Evolutionary conservation across 768 basidiomycete genomes (phyloP).

Genomic region (Lactarius trivialis): DNA sequence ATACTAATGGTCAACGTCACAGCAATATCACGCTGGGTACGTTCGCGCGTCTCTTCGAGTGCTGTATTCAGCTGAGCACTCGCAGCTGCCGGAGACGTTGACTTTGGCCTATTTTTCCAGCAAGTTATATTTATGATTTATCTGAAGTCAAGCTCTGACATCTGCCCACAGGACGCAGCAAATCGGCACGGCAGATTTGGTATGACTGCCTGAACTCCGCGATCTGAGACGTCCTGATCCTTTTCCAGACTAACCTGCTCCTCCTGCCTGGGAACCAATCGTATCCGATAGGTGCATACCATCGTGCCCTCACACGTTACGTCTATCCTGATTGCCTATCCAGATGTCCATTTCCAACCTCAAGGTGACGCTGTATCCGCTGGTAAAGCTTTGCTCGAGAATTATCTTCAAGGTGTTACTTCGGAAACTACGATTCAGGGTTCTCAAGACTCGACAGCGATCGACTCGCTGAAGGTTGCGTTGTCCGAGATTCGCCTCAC

Average conservation of each 20-base stretch:
- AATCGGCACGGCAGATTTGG: conserved; percentile 58
- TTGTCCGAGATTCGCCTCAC: conserved; percentile 53
- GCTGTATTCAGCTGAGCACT: conserved; percentile 28
- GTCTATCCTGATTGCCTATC: neutral
- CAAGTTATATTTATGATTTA: conserved; percentile 27
- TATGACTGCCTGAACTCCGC: conserved; percentile 25
- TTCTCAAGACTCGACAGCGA: conserved; percentile 46
- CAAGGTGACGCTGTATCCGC: conserved; percentile 47
- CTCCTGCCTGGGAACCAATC: conserved; percentile 52
- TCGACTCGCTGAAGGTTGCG: conserved; percentile 54
- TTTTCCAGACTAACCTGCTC: conserved; percentile 42
- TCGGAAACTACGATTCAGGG: conserved; percentile 52
- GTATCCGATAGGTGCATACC: conserved; percentile 47
- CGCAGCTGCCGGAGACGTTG: conserved; percentile 53
- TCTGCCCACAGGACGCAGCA: conserved; percentile 30
- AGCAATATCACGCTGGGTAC: conserved; percentile 37
- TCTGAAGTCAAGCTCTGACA: neutral
- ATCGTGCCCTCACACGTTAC: neutral
- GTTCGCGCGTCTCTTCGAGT: neutral
- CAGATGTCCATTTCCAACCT: conserved; percentile 57
- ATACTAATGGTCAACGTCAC: neutral
- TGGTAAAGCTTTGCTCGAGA: conserved; percentile 52
- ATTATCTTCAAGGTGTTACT: conserved; percentile 60
- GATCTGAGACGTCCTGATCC: neutral
- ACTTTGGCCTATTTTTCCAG: conserved; percentile 54